Base-by-base conservation (phyloP, 2,329 filamentous ascomycete genomes). In the Sporothrix variecibatus region DNA sequence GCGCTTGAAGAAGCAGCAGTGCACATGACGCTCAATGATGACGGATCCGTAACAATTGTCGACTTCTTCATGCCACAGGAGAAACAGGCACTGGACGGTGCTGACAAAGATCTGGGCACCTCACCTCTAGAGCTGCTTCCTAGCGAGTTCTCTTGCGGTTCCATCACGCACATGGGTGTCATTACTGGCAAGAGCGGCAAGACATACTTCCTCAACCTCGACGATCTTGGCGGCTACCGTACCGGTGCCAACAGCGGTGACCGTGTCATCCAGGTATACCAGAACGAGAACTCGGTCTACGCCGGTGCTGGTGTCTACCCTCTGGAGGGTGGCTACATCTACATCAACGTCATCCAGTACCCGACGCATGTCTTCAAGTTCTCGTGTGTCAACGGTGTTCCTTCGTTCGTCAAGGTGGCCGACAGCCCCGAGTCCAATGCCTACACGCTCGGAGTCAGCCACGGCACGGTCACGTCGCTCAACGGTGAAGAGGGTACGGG, bases 321-420 rank as follows among this genome's bases (percentile, higher is more conserved):
- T 3, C 77, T 83, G 0, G 83, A 83, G 51, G 85, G 84, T 17
- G 85, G 85, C 23, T 87, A 86, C 76, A 81, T 87, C 71, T 86
- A 86, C 78, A 83, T 86, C 78, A 85, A 83, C 73, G 82, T 89
- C 5, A 88, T 89, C 72, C 84, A 86, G 76, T 87, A 86, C 76
- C 83, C 85, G 17, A 87, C 87, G 0, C 84, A 87, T 69, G 86
- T 88, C 23, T 90, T 89, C 83, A 87, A 89, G 76, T 90, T 90
- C 78, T 84, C 85, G 2, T 89, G 87, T 78, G 81, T 83, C 75
- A 80, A 81, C 28, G 87, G 87, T 3, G 82, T 86, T 11, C 85
- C 88, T 0, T 83, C 84, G 2, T 89, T 90, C 71, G 85, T 86
- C 28, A 86, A 87, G 77, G 85, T 88, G 0, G 86, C 85, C 3